phyloP scores from a whole-genome alignment of 2,329 filamentous ascomycete species.

The Fusarium citri region DNA sequence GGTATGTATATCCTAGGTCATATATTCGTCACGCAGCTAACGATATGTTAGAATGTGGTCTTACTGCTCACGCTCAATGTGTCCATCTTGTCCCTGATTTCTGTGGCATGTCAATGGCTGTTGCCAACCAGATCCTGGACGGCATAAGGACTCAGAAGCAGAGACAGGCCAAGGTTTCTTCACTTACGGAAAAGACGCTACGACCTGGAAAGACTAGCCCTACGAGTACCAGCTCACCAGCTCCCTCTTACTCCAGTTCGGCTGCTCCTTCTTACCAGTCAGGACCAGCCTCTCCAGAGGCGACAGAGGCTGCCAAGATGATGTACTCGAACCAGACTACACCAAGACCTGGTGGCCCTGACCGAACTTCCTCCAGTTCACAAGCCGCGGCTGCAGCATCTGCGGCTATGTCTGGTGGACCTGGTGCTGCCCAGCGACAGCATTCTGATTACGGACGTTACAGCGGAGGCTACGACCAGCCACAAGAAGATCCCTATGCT shows the following conservation, averaged over 20 bases:
- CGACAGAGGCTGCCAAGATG: constrained; percentile 72
- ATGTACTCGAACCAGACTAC: constrained; percentile 69
- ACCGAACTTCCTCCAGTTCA: constrained; percentile 65
- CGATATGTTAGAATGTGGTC: constrained; percentile 76
- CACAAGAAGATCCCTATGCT: constrained; percentile 52
- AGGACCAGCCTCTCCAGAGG: constrained; percentile 56
- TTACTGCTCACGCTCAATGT: constrained; percentile 91
- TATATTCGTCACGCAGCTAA: constrained; percentile 45
- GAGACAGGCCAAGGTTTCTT: constrained; percentile 66
- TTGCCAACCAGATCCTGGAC: constrained; percentile 91
- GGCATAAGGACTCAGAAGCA: constrained; percentile 85
- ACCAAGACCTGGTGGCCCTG: constrained; percentile 62
- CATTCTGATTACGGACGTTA: constrained; percentile 52
- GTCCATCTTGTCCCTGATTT: constrained; percentile 98
- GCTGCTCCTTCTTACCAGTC: constrained; percentile 39
- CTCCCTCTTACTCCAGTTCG: constrained; percentile 52
- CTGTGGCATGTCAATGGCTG: constrained; percentile 99
- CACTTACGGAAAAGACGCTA: constrained; percentile 74
- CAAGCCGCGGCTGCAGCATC: constrained; percentile 68
- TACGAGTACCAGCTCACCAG: constrained; percentile 50
- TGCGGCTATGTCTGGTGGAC: constrained; percentile 67
- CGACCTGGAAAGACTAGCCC: constrained; percentile 64
- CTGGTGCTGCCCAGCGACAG: constrained; percentile 51
- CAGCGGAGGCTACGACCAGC: constrained; percentile 49
- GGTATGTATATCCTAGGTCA: constrained; percentile 62